Percentiles rank a stretch among this genome's conserved stretches.
These are phyloP conservation scores for Wickerhamiella sorbophila DNA, from an alignment of 805 yeast genomes.

Conservation along the genomic window DNA sequence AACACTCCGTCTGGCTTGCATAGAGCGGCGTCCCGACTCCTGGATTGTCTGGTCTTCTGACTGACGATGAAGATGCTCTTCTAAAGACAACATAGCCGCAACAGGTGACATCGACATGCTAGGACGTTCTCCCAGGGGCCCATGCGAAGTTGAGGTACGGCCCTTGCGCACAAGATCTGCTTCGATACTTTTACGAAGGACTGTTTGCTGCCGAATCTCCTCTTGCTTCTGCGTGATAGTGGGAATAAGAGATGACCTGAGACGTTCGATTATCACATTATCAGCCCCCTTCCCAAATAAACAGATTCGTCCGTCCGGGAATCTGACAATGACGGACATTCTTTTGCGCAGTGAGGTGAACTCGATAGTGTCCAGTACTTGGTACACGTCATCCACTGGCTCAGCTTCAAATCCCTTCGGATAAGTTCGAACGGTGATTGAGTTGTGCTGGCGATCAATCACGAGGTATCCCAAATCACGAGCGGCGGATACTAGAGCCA, in stretches of 20 bases:
- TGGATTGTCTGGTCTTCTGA: conserved; percentile 13
- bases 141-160: background rate
- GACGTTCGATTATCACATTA: conserved; percentile 65
- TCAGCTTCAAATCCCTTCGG: conserved; percentile 64
- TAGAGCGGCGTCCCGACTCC: conserved; percentile 16
- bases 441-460: conserved; percentile 45
- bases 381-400: conserved; percentile 54
- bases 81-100: conserved; percentile 7
- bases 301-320: conserved; percentile 64
- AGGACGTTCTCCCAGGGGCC: conserved; percentile 4
- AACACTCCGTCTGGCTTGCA: conserved; percentile 7
- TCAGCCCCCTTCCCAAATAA: conserved; percentile 94
- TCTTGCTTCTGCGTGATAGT: conserved; percentile 48
- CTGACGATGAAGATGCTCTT: conserved; percentile 12
- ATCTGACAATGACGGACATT: conserved; percentile 74
- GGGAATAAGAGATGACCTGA: conserved; percentile 34
- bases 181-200: conserved; percentile 56
- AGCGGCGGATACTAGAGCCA: conserved; percentile 88
- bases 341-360: conserved; percentile 80
- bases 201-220: conserved; percentile 45
- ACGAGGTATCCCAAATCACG: conserved; percentile 89
- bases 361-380: conserved; percentile 67
- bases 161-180: conserved; percentile 31
- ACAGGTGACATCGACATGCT: conserved; percentile 3
- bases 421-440: conserved; percentile 55